Evolutionary conservation across 441 rosid genomes (phyloP).

Genomic region (Populus tomentosa): DNA sequence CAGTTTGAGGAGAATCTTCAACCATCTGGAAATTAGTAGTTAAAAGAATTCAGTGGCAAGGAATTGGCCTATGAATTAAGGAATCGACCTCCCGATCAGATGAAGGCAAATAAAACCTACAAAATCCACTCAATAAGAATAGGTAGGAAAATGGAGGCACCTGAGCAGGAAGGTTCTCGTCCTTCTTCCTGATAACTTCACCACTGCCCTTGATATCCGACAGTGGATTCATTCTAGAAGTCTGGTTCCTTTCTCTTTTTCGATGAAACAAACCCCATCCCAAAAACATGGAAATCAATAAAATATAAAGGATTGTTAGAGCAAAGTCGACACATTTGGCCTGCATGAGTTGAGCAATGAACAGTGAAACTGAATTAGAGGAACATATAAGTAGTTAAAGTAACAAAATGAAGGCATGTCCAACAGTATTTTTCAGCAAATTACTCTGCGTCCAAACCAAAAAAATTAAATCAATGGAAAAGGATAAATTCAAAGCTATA

Average conservation of each 20-base stretch:
- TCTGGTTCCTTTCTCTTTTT: constrained; percentile 45
- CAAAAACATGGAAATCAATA: constrained; percentile 69
- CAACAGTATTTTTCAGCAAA: background rate
- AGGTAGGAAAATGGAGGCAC: constrained; percentile 28
- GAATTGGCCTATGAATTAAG: background rate
- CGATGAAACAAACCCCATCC: constrained; percentile 79
- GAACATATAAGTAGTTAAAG: constrained; percentile 9
- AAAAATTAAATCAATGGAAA: background rate
- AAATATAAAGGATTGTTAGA: constrained; percentile 61
- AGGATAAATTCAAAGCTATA: background rate
- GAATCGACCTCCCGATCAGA: background rate
- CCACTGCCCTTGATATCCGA: constrained; percentile 32
- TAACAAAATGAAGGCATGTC: background rate
- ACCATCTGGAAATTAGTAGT: constrained; percentile 45
- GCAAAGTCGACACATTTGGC: constrained; percentile 78
- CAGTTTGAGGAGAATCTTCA: constrained; percentile 66
- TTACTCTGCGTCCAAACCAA: background rate
- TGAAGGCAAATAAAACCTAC: background rate
- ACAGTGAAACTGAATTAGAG: constrained; percentile 27
- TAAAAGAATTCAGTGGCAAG: background rate
- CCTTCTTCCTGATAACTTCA: constrained; percentile 48
- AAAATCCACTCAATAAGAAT: background rate
- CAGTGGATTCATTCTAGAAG: constrained; percentile 50
- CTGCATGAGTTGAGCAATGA: constrained; percentile 40
- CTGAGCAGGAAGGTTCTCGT: constrained; percentile 66